Percentiles rank a stretch among this genome's conserved stretches.
Conservation (phyloP, 1,284 basidiomycete species). For the Cystobasidium sp. region DNA sequence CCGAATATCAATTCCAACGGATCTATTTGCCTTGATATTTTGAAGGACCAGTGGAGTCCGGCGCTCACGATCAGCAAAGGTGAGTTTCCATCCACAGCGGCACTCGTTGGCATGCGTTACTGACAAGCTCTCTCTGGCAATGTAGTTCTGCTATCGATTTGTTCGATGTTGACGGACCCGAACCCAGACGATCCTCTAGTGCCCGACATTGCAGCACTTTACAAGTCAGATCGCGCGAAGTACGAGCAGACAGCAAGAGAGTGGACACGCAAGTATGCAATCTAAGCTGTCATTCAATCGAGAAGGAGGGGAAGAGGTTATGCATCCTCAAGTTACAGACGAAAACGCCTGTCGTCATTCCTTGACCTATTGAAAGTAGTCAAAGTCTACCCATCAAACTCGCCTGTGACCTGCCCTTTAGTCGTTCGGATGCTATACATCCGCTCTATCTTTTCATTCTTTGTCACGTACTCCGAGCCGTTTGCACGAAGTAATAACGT, state of each 20-base stretch:
- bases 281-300: neutral
- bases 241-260: constrained; percentile 91
- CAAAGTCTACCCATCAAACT: neutral
- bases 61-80: constrained; percentile 95
- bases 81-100: constrained; percentile 18
- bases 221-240: constrained; percentile 92
- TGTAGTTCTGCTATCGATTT: constrained; percentile 67
- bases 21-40: constrained; percentile 84
- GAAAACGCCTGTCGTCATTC: neutral
- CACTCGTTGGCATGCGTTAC: neutral
- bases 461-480: too few species aligned
- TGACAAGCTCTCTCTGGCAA: neutral
- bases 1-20: constrained; percentile 98
- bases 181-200: constrained; percentile 87
- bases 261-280: constrained; percentile 46
- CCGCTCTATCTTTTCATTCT: too few species aligned
- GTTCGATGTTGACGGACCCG: constrained; percentile 95
- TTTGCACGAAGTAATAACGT: too few species aligned
- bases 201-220: constrained; percentile 74
- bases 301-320: neutral
- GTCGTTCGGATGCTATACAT: too few species aligned
- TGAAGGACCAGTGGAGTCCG: constrained; percentile 77
- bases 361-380: neutral
- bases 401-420: too few species aligned
- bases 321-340: neutral